Base-by-base conservation (phyloP, 2,329 filamentous ascomycete genomes). In the Aspergillus terreus region DNA sequence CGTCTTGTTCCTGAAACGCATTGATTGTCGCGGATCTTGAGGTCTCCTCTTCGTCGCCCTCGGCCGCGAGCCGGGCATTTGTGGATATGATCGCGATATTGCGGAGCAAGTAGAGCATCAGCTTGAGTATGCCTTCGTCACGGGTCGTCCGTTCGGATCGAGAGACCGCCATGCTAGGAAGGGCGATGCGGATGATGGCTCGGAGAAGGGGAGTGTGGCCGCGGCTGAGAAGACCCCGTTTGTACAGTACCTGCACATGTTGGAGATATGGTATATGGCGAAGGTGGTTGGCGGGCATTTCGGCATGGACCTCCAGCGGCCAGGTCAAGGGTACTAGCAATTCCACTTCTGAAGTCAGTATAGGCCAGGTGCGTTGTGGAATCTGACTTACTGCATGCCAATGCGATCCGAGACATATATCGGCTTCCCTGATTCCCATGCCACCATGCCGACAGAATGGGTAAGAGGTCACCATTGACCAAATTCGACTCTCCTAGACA, bases 231-330 rank as follows among this genome's bases (percentile, higher is more conserved):
- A 96, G 85, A 4, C 86, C 85, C 50, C 89, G 83, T 74, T 99
- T 99, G 76, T 99, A 99, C 54, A 82, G 82, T 4, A 95, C 81
- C 67, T 97, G 94, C 0, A 90, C 87, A 51, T 95, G 82, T 69
- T 94, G 87, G 17, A 99, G 80, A 50, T 94, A 94, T 1, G 94
- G 91, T 38, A 92, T 82, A 72, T 99, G 94, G 51, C 90, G 84
- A 68, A 96, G 88, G 69, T 97, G 90, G 67, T 99, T 97, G 62
- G 91, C 78, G 4, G 91, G 97, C 82, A 94, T 92, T 64, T 87
- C 82, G 53, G 87, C 84, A 56, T 83, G 79, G 53, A 92, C 84
- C 55, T 96, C 90, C 64, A 96, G 80, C 0, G 94, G 92, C 92
- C 92, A 97, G 15, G 94, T 99, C 64, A 99, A 75, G 4, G 92